Percentiles rank a stretch among this genome's conserved stretches.
Evolutionary conservation across 371 early-diverging fungal species (phyloP).

Genomic region (Mortierella sp.): DNA sequence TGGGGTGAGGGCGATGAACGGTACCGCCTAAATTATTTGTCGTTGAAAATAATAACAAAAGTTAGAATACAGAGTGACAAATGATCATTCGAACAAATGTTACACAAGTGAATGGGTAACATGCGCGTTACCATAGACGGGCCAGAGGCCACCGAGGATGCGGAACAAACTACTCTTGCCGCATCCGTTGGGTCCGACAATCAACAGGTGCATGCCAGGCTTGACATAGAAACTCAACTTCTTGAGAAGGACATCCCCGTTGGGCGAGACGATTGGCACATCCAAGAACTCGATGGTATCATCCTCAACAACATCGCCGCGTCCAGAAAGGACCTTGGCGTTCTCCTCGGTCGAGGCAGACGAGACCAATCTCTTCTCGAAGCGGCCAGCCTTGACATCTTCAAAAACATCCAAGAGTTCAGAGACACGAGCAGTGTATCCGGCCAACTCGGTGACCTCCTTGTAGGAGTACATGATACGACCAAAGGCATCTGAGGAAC

Average conservation of each 20-base stretch:
- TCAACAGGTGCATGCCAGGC: slow-evolving; percentile 92
- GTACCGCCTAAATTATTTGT: slow-evolving; percentile 72
- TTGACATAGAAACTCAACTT: slow-evolving; percentile 88
- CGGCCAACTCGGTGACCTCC: slow-evolving; percentile 90
- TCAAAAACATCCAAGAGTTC: slow-evolving; percentile 86
- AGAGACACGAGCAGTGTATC: slow-evolving; percentile 89
- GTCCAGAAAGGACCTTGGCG: slow-evolving; percentile 71
- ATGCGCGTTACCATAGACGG: slow-evolving; percentile 74
- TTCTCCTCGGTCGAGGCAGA: slow-evolving; percentile 70
- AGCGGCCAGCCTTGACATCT: slow-evolving; percentile 82
- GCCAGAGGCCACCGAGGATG: slow-evolving; percentile 96
- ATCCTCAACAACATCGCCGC: slow-evolving; percentile 77
- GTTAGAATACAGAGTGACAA: not conserved
- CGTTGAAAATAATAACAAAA: not conserved
- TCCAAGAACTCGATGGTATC: slow-evolving; percentile 89
- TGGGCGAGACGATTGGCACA: slow-evolving; percentile 96
- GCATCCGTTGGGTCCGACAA: slow-evolving; percentile 98
- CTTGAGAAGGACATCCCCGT: slow-evolving; percentile 95
- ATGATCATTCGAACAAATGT: not conserved
- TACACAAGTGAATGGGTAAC: not conserved
- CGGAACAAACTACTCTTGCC: slow-evolving; percentile 96
- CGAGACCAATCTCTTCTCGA: slow-evolving; percentile 74
- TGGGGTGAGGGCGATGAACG: slow-evolving; percentile 83
- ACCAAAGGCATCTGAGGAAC: slow-evolving; percentile 91
- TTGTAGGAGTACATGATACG: slow-evolving; percentile 94